These are phyloP conservation scores for Trichomonas gallinae DNA, from an alignment of 208 protist genomes.

Conservation along the genomic window DNA sequence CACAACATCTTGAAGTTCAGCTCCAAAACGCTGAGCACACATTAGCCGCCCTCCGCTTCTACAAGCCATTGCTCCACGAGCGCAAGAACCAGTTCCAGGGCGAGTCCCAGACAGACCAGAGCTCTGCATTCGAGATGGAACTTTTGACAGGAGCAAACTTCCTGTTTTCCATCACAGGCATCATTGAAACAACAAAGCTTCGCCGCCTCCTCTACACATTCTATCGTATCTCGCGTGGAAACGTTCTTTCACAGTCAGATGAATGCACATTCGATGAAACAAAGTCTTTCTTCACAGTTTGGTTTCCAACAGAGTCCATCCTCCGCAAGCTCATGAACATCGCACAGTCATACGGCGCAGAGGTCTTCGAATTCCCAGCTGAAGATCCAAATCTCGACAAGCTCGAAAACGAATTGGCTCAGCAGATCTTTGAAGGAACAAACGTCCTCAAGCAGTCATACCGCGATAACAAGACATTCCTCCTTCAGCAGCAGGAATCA, in stretches of 20 bases:
- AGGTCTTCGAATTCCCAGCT: background rate
- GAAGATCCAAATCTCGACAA: background rate
- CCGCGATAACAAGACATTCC: background rate
- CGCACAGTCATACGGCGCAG: background rate
- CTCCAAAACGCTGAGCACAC: too few relatives aligned
- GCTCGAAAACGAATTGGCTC: background rate
- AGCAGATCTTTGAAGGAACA: background rate
- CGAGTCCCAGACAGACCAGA: background rate
- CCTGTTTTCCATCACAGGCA: background rate
- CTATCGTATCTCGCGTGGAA: background rate
- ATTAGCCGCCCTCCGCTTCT: background rate
- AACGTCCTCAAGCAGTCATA: background rate
- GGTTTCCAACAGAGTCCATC: background rate
- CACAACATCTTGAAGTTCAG: background rate
- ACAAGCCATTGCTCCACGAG: background rate
- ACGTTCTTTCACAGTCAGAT: background rate
- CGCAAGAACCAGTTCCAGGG: background rate
- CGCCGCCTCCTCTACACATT: background rate
- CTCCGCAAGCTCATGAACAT: background rate
- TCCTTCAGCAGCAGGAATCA: background rate
- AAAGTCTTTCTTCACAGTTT: background rate
- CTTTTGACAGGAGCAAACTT: background rate
- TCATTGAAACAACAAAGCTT: background rate
- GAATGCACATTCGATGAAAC: background rate
- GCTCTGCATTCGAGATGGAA: background rate